phyloP scores from a whole-genome alignment of 2,329 filamentous ascomycete species.

The Colletotrichum sp. region DNA sequence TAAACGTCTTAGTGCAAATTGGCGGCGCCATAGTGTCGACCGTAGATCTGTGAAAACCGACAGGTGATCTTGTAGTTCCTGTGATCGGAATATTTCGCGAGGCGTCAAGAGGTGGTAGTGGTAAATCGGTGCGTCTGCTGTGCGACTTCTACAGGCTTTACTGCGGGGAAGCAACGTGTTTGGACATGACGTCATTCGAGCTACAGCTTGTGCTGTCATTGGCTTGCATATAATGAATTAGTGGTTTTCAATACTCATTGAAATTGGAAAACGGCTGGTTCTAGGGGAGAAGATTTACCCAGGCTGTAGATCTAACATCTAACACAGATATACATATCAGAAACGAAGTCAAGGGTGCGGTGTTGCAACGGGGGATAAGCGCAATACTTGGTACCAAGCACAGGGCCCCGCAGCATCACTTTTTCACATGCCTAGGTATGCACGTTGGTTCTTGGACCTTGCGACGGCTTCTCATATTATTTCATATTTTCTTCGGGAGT shows the following conservation, averaged over 20 bases:
- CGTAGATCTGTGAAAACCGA: background rate
- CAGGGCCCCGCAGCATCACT: background rate
- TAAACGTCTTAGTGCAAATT: slow-evolving; percentile 23
- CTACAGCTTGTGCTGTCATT: background rate
- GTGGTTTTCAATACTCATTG: background rate
- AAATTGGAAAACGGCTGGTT: background rate
- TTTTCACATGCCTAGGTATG: background rate
- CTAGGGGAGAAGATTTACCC: background rate
- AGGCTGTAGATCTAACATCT: background rate
- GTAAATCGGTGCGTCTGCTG: background rate
- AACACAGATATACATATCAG: background rate
- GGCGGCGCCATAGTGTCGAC: background rate
- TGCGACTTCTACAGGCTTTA: background rate
- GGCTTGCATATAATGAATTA: background rate
- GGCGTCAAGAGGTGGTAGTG: background rate
- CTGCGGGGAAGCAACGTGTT: background rate
- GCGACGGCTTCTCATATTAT: background rate
- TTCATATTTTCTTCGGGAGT: background rate
- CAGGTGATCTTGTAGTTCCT: background rate
- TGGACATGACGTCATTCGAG: background rate
- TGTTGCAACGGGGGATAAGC: background rate
- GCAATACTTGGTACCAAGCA: background rate
- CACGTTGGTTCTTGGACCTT: background rate
- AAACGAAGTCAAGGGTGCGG: background rate
- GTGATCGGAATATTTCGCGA: background rate